Evolutionary conservation across 495 filamentous ascomycete species (phyloP), one percentile per base, ranked within the genome.

Genomic region (Clavariopsis aquatica): DNA sequence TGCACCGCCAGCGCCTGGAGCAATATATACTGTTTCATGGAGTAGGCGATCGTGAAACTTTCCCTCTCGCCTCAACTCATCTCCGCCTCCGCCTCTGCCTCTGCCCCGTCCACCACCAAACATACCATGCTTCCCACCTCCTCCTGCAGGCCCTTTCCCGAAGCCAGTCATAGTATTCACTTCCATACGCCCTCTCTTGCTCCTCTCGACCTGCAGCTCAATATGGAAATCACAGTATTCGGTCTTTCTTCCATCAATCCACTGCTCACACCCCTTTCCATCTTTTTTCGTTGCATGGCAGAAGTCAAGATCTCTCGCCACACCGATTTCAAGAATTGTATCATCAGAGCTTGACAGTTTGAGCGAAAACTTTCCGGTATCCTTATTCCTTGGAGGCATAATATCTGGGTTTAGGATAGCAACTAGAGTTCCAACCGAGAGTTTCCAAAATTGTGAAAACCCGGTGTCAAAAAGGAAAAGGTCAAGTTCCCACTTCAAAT

Each of bases 211-310:
- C 17, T 88, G 87, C 19, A 87, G 73, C 70, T 96, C 89, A 68
- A 96, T 84, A 71, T 99, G 94, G 68, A 89, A 99, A 64, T 95
- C 90, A 77, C 94, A 99, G 73, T 89, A 91, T 65, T 96, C 89
- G 7, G 92, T 96, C 69, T 91, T 90, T 10, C 90, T 82, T 57
- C 81, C 83, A 72, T 99, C 92, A 31, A 99, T 80, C 95, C 95
- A 99, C 51, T 81, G 77, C 26, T 82, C 84, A 73, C 94, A 99
- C 36, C 79, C 78, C 63, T 88, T 83, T 24, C 93, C 93, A 76
- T 96, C 92, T 67, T 89, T 92, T 69, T 89, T 89, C 52, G 91
- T 77, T 19, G 82, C 82, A 73, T 92, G 93, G 78, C 95, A 99
- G 74, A 87, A 97, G 3, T 87, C 91, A 0, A 99, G 81, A 74